Evolutionary conservation across 371 early-diverging fungal species (phyloP).

Genomic region (Nematocida minor): DNA sequence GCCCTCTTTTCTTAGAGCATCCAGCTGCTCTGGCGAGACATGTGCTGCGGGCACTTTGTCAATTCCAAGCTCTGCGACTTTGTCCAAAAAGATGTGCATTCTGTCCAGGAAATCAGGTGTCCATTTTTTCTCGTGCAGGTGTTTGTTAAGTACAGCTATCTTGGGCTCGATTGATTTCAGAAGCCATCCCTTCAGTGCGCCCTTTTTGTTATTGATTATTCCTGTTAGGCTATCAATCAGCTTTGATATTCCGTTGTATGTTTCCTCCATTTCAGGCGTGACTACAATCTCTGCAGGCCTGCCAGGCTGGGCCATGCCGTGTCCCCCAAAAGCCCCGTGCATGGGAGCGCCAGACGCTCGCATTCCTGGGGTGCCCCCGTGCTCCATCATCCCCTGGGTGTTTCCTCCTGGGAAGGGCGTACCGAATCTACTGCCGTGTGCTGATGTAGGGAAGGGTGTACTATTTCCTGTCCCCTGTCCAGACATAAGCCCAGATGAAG

Average conservation of each 20-base stretch:
- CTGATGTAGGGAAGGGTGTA: too few relatives aligned
- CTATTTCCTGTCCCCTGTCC: too few relatives aligned
- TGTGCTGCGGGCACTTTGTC: neutral
- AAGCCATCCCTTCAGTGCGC: conserved; percentile 44
- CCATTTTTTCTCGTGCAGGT: conserved; percentile 27
- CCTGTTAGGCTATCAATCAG: conserved; percentile 1
- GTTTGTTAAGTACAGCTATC: conserved; percentile 17
- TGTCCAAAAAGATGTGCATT: conserved; percentile 21
- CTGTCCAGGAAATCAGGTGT: conserved; percentile 7
- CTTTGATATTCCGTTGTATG: neutral
- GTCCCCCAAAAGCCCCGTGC: too few relatives aligned
- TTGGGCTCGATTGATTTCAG: conserved; percentile 48
- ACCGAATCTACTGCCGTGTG: too few relatives aligned
- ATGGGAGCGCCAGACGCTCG: too few relatives aligned
- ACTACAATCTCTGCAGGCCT: conserved; percentile 1
- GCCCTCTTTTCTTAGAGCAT: conserved; percentile 18
- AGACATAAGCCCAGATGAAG: too few relatives aligned
- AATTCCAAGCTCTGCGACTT: conserved; percentile 17
- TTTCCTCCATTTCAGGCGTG: conserved; percentile 27
- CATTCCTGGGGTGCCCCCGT: neutral
- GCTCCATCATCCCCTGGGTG: neutral
- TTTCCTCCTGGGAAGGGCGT: neutral
- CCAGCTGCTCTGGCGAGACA: conserved; percentile 17
- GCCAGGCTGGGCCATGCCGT: neutral
- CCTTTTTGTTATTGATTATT: conserved; percentile 32